Evolutionary conservation across 345 rosid genomes (phyloP).

Genomic region (Mercurialis annua): DNA sequence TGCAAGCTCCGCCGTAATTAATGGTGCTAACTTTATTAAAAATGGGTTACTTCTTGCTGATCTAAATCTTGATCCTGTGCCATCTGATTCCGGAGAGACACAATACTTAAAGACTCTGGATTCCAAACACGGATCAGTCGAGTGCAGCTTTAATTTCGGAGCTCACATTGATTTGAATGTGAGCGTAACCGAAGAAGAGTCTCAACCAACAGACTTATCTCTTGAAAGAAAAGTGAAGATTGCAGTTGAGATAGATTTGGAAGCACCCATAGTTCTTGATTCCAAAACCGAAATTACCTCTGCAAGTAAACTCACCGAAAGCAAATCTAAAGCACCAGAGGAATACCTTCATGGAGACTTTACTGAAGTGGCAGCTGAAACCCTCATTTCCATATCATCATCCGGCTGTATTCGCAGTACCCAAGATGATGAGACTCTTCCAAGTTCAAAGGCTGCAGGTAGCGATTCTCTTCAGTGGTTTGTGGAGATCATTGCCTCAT

Average conservation of each 20-base stretch:
- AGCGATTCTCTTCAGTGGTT: slow-evolving; percentile 55
- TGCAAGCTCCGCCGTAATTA: slow-evolving; percentile 15
- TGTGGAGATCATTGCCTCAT: slow-evolving; percentile 44
- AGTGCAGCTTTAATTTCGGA: slow-evolving; percentile 25
- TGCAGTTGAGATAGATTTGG: slow-evolving; percentile 52
- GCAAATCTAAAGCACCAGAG: slow-evolving; percentile 22
- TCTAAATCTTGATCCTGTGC: slow-evolving; percentile 13
- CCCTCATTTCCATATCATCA: slow-evolving; percentile 53
- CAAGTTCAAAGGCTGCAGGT: slow-evolving; percentile 17
- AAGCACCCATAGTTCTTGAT: slow-evolving; percentile 44
- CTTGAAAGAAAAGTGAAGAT: slow-evolving; percentile 32
- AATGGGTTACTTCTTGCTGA: slow-evolving; percentile 17
- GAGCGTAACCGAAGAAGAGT: slow-evolving; percentile 38
- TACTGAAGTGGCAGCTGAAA: slow-evolving; percentile 51
- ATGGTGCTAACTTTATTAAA: slow-evolving; percentile 14
- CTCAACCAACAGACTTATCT: slow-evolving; percentile 24
- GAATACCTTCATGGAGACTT: slow-evolving; percentile 26
- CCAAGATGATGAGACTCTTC: slow-evolving; percentile 11
- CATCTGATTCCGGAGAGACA: slow-evolving; percentile 19
- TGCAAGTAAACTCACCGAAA: slow-evolving; percentile 27
- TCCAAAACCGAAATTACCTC: slow-evolving; percentile 12
- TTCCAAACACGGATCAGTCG: slow-evolving; percentile 11
- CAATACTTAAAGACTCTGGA: slow-evolving; percentile 6
- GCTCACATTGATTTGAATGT: slow-evolving; percentile 61
- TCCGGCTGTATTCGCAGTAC: slow-evolving; percentile 24